Base-by-base conservation (phyloP, 208 protist genomes). In the Leishmania braziliensis region DNA sequence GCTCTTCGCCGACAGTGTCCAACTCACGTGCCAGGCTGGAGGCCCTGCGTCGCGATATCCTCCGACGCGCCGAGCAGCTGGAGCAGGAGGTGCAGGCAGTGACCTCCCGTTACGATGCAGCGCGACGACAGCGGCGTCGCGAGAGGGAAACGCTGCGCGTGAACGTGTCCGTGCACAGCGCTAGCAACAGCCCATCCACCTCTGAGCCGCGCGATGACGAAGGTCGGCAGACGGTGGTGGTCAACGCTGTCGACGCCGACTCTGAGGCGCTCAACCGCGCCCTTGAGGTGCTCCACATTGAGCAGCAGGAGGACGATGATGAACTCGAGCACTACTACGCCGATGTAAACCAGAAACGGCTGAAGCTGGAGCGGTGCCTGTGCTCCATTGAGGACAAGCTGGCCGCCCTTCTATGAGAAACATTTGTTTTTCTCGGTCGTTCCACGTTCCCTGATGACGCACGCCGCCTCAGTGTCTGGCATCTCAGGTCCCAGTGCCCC, bases 261-360 rank as follows among this genome's bases (percentile, higher is more conserved):
- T 29, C 51, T n/a, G 75, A 66, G 60, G 51, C 75, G 9, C 75
- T 85, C 23, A 73, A 85, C 62, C 39, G 75, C 29, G 72, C 69
- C 29, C 71, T 85, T 5, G 81, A 85, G 81, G 29, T 62, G 36
- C 75, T 85, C 58, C 81, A 85, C 70, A 65, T 85, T 65, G 81
- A 62, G 43, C 81, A 85, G 71, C 77, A 85, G 51, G 81, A 81
- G 33, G 81, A 85, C 62, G 77, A 85, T 54, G 77, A 81, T 63
- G 53, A 71, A 16, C 81, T 85, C 29, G 69, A 72, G 62, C 76
- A 62, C 60, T 85, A 81, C 63, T 85, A 85, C 62, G 62, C 69
- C 0, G 63, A 85, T 43, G 81, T 85, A 56, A 85, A 85, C 71
- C 62, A 66, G 20, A 85, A 86, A 75, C 51, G 82, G 33, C 50